Evolutionary conservation across 106 monocot species (phyloP), one percentile per base, ranked within the genome.

Genomic region (Iris macrosiphon): DNA sequence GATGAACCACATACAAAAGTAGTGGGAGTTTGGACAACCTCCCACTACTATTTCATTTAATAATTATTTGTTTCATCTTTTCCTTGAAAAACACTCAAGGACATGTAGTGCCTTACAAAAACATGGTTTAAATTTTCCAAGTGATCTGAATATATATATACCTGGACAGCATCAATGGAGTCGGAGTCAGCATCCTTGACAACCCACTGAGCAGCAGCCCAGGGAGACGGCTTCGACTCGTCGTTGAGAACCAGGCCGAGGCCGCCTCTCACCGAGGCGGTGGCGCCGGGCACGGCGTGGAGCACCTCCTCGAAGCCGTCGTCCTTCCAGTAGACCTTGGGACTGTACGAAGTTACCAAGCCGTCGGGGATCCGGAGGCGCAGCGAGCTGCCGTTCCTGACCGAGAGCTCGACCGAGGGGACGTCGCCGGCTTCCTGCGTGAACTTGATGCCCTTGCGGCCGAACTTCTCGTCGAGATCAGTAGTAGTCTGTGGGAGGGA

Each of bases 141-240:
- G n/a, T n/a, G n/a, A n/a, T n/a, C n/a, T n/a, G n/a, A n/a, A n/a
- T n/a, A n/a, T n/a, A n/a, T n/a, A n/a, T n/a, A n/a, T 43, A 94
- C 94, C 81, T 89, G 89, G 19, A 94, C 94, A 1, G 94, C 94
- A 40, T 94, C 94, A 27, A 85, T 71, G 51, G 84, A 89, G 31
- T 89, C 94, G 1, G 94, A 88, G 45, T 94, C 88, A 17, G 78
- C 23, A 39, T 88, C 88, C 57, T 70, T 88, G 10, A 94, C 78
- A 2, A 40, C 61, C 89, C 94, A 94, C 21, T 85, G 33, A 4
- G 77, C 75, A 14, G 81, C 74, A 1, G 46, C 19, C 78, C 81
- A 78, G 0, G 69, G 59, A 32, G 50, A 46, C 24, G 25, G 5
- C 19, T 21, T 60, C 6, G 80, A 75, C 9, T 67, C 18, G 52